phyloP scores from a whole-genome alignment of 2,329 filamentous ascomycete genomes.

The Verticillium alfalfae region DNA sequence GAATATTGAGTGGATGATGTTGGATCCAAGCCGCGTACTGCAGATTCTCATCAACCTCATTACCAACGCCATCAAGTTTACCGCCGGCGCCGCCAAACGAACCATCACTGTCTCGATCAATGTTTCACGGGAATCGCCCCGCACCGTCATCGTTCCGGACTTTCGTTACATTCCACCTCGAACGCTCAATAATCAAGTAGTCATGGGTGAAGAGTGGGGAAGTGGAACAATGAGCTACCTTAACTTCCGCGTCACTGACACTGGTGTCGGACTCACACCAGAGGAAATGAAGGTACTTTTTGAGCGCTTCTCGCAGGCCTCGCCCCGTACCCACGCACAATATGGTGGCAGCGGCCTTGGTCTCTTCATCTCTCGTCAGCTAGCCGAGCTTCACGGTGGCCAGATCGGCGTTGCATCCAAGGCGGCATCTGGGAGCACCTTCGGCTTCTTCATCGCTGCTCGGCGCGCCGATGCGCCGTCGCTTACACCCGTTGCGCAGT shows the following conservation, averaged over 20 bases:
- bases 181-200: conserved; percentile 8
- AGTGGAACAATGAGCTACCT: conserved; percentile 26
- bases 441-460: conserved; percentile 58
- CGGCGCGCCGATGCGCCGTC: conserved; percentile 3
- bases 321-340: conserved; percentile 42
- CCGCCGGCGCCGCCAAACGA: conserved; percentile 21
- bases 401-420: conserved; percentile 58
- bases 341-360: conserved; percentile 61
- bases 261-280: conserved; percentile 56
- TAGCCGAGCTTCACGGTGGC: conserved; percentile 60
- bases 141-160: conserved; percentile 9
- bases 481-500: neutral
- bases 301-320: conserved; percentile 61
- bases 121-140: conserved; percentile 35
- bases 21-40: conserved; percentile 52
- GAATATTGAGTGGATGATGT: conserved; percentile 47
- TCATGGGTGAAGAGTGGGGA: conserved; percentile 22
- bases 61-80: conserved; percentile 60
- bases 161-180: conserved; percentile 25
- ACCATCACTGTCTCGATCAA: conserved; percentile 44
- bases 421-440: conserved; percentile 52
- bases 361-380: conserved; percentile 57
- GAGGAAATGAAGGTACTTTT: conserved; percentile 63
- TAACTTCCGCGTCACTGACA: conserved; percentile 56
- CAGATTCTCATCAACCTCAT: conserved; percentile 56